Evolutionary conservation across 2,329 filamentous ascomycete genomes (phyloP), one percentile per base, ranked within the genome.

Genomic region (Cytospora piceae): DNA sequence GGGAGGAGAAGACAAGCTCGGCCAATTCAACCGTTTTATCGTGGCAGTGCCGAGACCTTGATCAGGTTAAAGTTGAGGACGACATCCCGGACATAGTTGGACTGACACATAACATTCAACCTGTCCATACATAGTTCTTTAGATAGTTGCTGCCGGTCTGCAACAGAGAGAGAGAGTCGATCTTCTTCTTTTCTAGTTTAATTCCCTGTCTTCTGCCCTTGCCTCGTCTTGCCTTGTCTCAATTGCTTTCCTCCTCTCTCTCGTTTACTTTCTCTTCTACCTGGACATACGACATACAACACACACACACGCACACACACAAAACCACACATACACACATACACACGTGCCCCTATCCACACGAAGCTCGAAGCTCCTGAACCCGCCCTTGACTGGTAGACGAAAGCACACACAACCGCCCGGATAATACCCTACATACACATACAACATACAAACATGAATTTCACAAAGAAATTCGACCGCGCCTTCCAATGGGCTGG

Each of bases 401-500:
- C 39, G 17, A 22, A 15, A 29, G 27, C 24, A 24, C n/a, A 39
- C n/a, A 37, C 46, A 34, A 34, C 32, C 32, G 32, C 3, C 17
- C 20, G 37, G 37, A 39, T 17, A 39, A 39, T 46, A 46, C 42
- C 20, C 6, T 46, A 39, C 32, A 34, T 42, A n/a, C 42, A 46
- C 42, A 49, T 12, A 42, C 31, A 1, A 56, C 17, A 22, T 31
- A 29, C 6, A 34, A 78, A 62, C 24, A 87, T 86, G 84, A 80
- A 83, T 72, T 81, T 87, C 73, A 84, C 82, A 79, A 97, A 96
- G 84, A 97, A 96, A 77, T 88, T 98, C 76, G 94, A 94, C 80
- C 90, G 94, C 75, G 90, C 96, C 83, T 96, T 94, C 82, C 94
- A 98, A 90, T 98, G 94, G 94, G 93, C 94, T 46, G 93, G 93